A percentile compares a stretch with the other conserved stretches of the same genome.
Conservation (phyloP, 768 basidiomycete species). For the Favolaschia claudopus region DNA sequence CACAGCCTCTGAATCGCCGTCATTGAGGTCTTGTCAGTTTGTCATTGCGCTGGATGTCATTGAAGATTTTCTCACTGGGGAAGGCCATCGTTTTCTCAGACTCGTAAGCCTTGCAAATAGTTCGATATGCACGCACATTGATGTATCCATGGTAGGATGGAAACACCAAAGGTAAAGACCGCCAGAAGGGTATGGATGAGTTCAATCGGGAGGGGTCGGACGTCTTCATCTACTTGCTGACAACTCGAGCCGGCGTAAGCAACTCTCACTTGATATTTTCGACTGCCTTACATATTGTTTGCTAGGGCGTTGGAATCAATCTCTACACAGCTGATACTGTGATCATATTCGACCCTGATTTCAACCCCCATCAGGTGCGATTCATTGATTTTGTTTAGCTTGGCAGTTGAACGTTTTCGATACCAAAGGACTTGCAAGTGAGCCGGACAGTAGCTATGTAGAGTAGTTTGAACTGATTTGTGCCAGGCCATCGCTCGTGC, state of each 20-base stretch:
- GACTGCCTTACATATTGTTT: constrained; percentile 1
- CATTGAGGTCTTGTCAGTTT: constrained; percentile 61
- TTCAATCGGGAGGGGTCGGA: constrained; percentile 92
- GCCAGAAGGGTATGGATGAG: constrained; percentile 95
- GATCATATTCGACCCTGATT: constrained; percentile 94
- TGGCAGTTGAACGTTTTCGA: neutral
- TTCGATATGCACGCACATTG: neutral
- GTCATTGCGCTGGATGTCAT: constrained; percentile 85
- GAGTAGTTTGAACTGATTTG: constrained; percentile 4
- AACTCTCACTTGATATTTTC: neutral
- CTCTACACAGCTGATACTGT: constrained; percentile 91
- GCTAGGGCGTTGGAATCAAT: constrained; percentile 90
- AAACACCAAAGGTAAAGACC: constrained; percentile 79
- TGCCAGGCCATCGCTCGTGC: constrained; percentile 90
- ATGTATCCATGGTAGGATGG: constrained; percentile 70
- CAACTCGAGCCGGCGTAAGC: constrained; percentile 85
- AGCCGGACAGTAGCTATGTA: constrained; percentile 27
- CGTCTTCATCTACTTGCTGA: constrained; percentile 89
- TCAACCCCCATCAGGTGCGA: constrained; percentile 93
- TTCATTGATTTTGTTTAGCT: neutral
- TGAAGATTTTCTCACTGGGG: constrained; percentile 88
- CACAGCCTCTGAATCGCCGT: neutral
- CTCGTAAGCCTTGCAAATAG: constrained; percentile 54
- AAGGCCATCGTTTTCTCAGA: constrained; percentile 81
- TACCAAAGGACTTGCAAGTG: constrained; percentile 82